Evolutionary conservation across 2,329 filamentous ascomycete species (phyloP).

Genomic region (Fonsecaea erecta): DNA sequence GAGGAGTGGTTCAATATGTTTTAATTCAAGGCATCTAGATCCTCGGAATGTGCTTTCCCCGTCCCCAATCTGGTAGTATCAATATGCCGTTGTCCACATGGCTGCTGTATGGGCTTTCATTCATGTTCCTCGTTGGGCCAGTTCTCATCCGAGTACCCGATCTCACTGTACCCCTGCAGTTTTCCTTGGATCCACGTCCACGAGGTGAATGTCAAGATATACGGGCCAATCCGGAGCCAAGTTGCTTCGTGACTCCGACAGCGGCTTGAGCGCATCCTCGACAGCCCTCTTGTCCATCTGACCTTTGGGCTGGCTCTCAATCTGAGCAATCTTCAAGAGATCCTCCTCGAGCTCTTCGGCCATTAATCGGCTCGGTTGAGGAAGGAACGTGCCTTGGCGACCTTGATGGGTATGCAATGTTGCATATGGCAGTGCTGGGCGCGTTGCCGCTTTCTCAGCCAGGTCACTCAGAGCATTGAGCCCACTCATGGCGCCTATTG

Average conservation of each 20-base stretch:
- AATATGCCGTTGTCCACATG: background rate
- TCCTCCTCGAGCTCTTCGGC: slow-evolving; percentile 55
- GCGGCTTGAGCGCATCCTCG: slow-evolving; percentile 41
- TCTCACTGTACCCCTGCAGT: slow-evolving; percentile 18
- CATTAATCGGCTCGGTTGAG: slow-evolving; percentile 50
- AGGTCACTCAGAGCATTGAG: slow-evolving; percentile 62
- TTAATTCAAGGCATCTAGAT: background rate
- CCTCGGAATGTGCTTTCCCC: background rate
- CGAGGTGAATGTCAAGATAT: slow-evolving; percentile 50
- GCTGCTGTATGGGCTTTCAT: background rate
- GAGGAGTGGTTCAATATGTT: background rate
- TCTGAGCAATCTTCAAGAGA: slow-evolving; percentile 47
- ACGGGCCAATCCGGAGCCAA: slow-evolving; percentile 52
- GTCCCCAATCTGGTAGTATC: background rate
- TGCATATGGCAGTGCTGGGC: slow-evolving; percentile 53
- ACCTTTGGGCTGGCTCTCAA: slow-evolving; percentile 45
- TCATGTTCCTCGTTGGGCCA: background rate
- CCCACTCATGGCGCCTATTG: slow-evolving; percentile 54
- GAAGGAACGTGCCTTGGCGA: slow-evolving; percentile 45
- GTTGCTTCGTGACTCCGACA: slow-evolving; percentile 40
- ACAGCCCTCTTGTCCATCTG: slow-evolving; percentile 51
- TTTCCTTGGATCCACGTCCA: slow-evolving; percentile 41
- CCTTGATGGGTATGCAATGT: slow-evolving; percentile 53
- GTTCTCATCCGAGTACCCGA: background rate
- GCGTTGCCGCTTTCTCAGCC: slow-evolving; percentile 54